Evolutionary conservation across 108 stramenopile species (phyloP).

Genomic region (Epithemia pelagica): DNA sequence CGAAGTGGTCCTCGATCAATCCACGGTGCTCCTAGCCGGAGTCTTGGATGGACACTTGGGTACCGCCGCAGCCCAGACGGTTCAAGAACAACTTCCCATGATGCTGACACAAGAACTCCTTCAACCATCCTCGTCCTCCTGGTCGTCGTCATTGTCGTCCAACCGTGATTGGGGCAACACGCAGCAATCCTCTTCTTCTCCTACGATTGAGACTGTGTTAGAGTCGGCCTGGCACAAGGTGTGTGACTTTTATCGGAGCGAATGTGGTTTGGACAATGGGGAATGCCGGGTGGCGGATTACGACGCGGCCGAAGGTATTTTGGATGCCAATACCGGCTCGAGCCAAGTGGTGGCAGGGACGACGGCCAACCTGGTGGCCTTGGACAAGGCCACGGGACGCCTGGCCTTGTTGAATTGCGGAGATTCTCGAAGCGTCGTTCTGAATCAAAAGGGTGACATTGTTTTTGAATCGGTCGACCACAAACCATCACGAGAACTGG

Average conservation of each 20-base stretch:
- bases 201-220: conserved; percentile 25
- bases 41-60: conserved; percentile 83
- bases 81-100: conserved; percentile 42
- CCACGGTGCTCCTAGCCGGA: conserved; percentile 50
- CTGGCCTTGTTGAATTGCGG: conserved; percentile 71
- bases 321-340: conserved; percentile 56
- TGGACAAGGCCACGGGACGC: conserved; percentile 44
- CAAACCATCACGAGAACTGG: conserved; percentile 53
- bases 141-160: background rate
- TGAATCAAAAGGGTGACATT: conserved; percentile 34
- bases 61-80: conserved; percentile 46
- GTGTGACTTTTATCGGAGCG: conserved; percentile 49
- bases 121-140: background rate
- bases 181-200: background rate
- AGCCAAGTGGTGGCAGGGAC: conserved; percentile 61
- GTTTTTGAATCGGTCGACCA: conserved; percentile 62
- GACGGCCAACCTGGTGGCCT: conserved; percentile 51
- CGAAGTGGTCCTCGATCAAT: conserved; percentile 35
- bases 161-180: background rate
- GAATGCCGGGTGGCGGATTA: conserved; percentile 64
- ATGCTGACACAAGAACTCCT: conserved; percentile 40
- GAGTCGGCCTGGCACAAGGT: conserved; percentile 42
- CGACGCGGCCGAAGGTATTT: conserved; percentile 57
- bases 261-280: conserved; percentile 27
- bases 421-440: conserved; percentile 57